These are phyloP conservation scores for Ailanthus altissimus DNA, from an alignment of 345 rosid genomes.

Conservation along the genomic window DNA sequence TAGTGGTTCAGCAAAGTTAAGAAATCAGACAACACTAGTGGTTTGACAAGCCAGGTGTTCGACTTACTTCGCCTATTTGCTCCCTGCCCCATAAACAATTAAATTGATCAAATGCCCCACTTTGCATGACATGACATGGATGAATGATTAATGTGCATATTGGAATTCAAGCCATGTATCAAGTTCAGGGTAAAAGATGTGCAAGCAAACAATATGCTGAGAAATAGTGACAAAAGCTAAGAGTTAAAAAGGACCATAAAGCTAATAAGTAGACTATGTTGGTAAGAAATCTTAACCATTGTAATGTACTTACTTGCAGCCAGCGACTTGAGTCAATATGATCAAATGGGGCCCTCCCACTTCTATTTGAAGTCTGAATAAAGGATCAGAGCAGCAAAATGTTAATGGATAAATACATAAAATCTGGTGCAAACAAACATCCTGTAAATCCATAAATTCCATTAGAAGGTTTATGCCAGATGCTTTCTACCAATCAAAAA, in stretches of 20 bases:
- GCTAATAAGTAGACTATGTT: constrained; percentile 14
- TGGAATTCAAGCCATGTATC: neutral
- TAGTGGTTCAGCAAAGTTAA: constrained; percentile 4
- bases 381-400: neutral
- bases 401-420: neutral
- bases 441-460: neutral
- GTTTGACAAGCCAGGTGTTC: neutral
- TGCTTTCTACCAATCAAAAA: neutral
- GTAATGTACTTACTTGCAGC: constrained; percentile 79
- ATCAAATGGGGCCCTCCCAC: constrained; percentile 73
- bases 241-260: constrained; percentile 5
- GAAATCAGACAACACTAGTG: no score
- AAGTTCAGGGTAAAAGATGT: neutral
- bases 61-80: neutral
- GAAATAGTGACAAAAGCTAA: neutral
- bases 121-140: neutral
- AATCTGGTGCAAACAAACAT: neutral
- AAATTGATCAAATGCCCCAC: neutral
- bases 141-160: neutral
- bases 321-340: constrained; percentile 83
- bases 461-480: neutral
- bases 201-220: neutral
- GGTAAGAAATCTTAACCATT: constrained; percentile 10
- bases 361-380: constrained; percentile 71
- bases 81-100: neutral